Evolutionary conservation across 345 rosid genomes (phyloP).

Genomic region (Anastatica hierochuntica): DNA sequence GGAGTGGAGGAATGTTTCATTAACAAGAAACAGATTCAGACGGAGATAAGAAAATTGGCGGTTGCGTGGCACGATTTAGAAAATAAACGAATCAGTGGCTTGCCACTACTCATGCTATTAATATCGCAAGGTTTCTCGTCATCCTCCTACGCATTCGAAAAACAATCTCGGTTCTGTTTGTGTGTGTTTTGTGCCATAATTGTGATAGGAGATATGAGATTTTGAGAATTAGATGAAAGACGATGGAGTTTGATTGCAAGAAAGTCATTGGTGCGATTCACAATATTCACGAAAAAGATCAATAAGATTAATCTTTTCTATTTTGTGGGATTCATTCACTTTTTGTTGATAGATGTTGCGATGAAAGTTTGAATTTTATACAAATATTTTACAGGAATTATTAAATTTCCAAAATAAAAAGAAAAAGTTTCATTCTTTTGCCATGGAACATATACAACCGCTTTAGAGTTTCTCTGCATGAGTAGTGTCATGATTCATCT

Average conservation of each 20-base stretch:
- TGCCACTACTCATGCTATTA: constrained; percentile 55
- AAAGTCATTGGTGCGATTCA: constrained; percentile 66
- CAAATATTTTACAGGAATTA: too few species aligned
- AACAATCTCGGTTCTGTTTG: too few species aligned
- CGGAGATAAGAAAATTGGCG: constrained; percentile 59
- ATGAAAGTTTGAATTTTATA: too few species aligned
- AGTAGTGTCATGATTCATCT: too few species aligned
- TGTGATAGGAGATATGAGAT: constrained; percentile 72
- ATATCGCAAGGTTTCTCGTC: constrained; percentile 63
- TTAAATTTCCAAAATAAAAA: too few species aligned
- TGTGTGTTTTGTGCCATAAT: background rate
- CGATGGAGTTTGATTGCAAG: constrained; percentile 81
- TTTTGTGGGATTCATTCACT: too few species aligned
- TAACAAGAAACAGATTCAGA: constrained; percentile 72
- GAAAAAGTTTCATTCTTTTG: too few species aligned
- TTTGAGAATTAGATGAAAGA: constrained; percentile 96
- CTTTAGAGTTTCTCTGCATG: too few species aligned
- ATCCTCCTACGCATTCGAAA: background rate
- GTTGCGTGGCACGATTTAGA: constrained; percentile 48
- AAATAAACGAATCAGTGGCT: constrained; percentile 88
- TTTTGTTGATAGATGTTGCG: too few species aligned
- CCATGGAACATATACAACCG: too few species aligned
- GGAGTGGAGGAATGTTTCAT: constrained; percentile 70
- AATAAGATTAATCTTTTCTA: background rate
- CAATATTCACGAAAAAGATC: constrained; percentile 52